phyloP scores from a whole-genome alignment of 2,329 filamentous ascomycete genomes.

The Colletotrichum cuscutae region DNA sequence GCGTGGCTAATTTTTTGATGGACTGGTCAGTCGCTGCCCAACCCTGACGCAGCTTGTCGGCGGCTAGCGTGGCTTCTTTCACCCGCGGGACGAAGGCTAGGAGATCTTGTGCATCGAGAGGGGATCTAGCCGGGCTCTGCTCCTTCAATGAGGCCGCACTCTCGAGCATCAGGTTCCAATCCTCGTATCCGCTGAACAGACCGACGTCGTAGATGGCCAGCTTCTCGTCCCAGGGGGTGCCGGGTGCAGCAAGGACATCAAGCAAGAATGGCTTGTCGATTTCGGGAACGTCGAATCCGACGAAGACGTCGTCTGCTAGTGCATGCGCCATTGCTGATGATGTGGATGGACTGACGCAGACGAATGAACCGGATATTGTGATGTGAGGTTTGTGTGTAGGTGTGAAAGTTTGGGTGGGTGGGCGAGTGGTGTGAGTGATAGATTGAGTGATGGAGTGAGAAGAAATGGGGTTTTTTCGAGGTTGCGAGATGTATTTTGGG shows the following conservation, averaged over 20 bases:
- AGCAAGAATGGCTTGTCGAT: slow-evolving; percentile 45
- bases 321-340: slow-evolving; percentile 23
- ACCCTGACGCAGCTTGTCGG: slow-evolving; percentile 29
- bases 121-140: slow-evolving; percentile 26
- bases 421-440: background rate
- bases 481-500: slow-evolving; percentile 9
- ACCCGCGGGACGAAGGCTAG: slow-evolving; percentile 45
- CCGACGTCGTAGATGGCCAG: slow-evolving; percentile 43
- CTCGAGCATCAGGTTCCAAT: slow-evolving; percentile 47
- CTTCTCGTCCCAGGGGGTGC: slow-evolving; percentile 41
- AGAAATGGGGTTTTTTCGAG: background rate
- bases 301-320: slow-evolving; percentile 28
- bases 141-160: slow-evolving; percentile 45
- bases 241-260: slow-evolving; percentile 42
- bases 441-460: slow-evolving; percentile 1
- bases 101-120: slow-evolving; percentile 46
- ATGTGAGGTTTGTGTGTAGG: background rate
- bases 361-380: background rate
- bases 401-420: background rate
- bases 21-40: slow-evolving; percentile 49
- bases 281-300: slow-evolving; percentile 46
- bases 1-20: slow-evolving; percentile 23
- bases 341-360: slow-evolving; percentile 3
- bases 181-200: slow-evolving; percentile 45
- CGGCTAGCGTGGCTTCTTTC: slow-evolving; percentile 31